Percentiles rank a stretch among this genome's conserved stretches.
These are phyloP conservation scores for Tylopilus cervinicoccineus DNA, from an alignment of 768 basidiomycete species.

Conservation along the genomic window DNA sequence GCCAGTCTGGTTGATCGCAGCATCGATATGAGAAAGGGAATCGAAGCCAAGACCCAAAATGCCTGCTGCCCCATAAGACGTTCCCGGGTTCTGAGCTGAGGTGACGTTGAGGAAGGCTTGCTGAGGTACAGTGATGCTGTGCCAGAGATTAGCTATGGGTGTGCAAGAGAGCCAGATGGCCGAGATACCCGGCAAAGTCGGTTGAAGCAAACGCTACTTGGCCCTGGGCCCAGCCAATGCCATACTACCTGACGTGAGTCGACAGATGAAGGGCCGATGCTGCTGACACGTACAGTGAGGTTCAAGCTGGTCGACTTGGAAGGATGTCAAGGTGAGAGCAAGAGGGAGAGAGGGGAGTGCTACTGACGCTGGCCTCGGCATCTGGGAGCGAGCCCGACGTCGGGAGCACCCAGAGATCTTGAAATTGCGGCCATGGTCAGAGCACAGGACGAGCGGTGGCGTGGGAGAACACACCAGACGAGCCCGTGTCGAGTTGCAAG, in stretches of 20 bases:
- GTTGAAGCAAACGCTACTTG: slow-evolving; percentile 57
- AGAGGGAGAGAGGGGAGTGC: background rate
- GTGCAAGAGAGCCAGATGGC: background rate
- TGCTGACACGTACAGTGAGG: slow-evolving; percentile 46
- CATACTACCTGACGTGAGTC: slow-evolving; percentile 49
- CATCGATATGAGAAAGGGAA: slow-evolving; percentile 69
- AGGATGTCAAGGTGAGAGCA: slow-evolving; percentile 4
- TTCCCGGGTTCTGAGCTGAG: slow-evolving; percentile 64
- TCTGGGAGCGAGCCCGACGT: slow-evolving; percentile 45
- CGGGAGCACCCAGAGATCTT: slow-evolving; percentile 71
- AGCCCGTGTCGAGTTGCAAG: slow-evolving; percentile 83
- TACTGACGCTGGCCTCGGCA: slow-evolving; percentile 44
- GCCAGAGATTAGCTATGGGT: slow-evolving; percentile 5
- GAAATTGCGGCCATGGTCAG: background rate
- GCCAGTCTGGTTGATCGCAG: slow-evolving; percentile 51
- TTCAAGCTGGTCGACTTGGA: slow-evolving; percentile 48
- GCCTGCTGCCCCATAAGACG: slow-evolving; percentile 67
- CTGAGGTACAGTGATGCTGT: slow-evolving; percentile 55
- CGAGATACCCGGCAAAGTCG: slow-evolving; percentile 64
- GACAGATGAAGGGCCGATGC: background rate
- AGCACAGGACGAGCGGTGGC: background rate
- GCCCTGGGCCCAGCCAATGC: slow-evolving; percentile 76
- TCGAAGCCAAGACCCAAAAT: slow-evolving; percentile 78
- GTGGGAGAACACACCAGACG: slow-evolving; percentile 32
- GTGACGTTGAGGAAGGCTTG: slow-evolving; percentile 73